Evolutionary conservation across 306 rosid species (phyloP).

Genomic region (Sechiopsis laciniata): DNA sequence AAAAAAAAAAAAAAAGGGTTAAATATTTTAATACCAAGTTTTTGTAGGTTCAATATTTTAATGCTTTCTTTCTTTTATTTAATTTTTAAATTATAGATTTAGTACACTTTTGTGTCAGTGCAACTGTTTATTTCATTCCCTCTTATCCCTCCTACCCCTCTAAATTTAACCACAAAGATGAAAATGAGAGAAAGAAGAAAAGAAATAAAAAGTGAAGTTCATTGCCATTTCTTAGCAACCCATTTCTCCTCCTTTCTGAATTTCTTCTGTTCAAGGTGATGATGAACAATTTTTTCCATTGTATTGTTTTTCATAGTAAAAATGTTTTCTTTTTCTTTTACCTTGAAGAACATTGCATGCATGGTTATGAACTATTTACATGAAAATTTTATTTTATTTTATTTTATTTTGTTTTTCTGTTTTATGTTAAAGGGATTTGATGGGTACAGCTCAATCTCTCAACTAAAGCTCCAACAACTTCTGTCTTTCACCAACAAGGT

Average conservation of each 20-base stretch:
- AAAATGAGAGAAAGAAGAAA: neutral
- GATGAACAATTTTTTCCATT: neutral
- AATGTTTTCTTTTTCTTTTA: too few relatives aligned
- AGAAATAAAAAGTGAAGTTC: neutral
- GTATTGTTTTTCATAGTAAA: neutral
- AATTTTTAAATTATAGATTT: too few relatives aligned
- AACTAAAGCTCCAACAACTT: slow-evolving; percentile 7
- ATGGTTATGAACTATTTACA: slow-evolving; percentile 1
- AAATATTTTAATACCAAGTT: too few relatives aligned
- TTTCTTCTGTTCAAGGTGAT: slow-evolving; percentile 11
- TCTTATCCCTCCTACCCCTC: neutral
- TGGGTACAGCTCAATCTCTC: slow-evolving; percentile 12
- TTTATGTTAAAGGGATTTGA: slow-evolving; percentile 14
- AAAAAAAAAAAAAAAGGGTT: too few relatives aligned
- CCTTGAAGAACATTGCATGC: slow-evolving; percentile 1
- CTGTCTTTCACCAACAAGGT: slow-evolving; percentile 19
- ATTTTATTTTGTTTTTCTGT: neutral
- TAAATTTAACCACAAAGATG: slow-evolving; percentile 12
- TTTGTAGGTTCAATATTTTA: too few relatives aligned
- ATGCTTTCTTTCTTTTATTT: too few relatives aligned
- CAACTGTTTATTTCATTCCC: slow-evolving; percentile 2
- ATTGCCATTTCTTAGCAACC: neutral
- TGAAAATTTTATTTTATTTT: neutral
- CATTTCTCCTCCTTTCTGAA: neutral
- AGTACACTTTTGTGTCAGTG: slow-evolving; percentile 18